These are phyloP conservation scores for Hyphopichia wangnamkhiaoensis DNA, from an alignment of 1,139 yeast species.

Conservation along the genomic window DNA sequence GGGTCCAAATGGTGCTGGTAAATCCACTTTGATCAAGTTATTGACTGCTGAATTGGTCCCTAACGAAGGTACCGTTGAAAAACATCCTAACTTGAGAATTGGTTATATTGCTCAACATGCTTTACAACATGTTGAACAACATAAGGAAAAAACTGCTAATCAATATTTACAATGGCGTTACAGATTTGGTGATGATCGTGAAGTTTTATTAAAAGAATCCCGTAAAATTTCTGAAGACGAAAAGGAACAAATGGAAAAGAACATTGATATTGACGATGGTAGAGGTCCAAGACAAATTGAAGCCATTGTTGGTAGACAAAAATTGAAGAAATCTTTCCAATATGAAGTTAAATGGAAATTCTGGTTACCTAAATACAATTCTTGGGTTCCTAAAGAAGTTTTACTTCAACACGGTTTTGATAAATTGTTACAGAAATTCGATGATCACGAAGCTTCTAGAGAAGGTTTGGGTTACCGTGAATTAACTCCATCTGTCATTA, in stretches of 20 bases:
- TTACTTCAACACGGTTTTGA: conserved; percentile 81
- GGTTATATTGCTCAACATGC: conserved; percentile 99
- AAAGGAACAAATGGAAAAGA: conserved; percentile 73
- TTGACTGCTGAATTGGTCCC: conserved; percentile 92
- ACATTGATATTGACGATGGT: conserved; percentile 82
- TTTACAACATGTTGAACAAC: conserved; percentile 93
- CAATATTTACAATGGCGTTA: conserved; percentile 99
- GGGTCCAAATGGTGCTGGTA: conserved; percentile 99
- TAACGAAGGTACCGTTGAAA: conserved; percentile 84
- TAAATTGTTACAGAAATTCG: conserved; percentile 88
- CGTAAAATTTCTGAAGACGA: conserved; percentile 87
- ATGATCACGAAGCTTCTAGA: conserved; percentile 97
- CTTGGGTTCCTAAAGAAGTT: conserved; percentile 87
- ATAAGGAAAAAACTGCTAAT: conserved; percentile 95
- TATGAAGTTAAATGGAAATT: conserved; percentile 94
- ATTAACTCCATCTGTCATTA: conserved; percentile 83
- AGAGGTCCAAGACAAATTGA: conserved; percentile 87
- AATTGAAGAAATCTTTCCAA: conserved; percentile 93
- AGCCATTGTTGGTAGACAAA: conserved; percentile 96
- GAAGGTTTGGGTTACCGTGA: conserved; percentile 98
- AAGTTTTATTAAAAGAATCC: conserved; percentile 88
- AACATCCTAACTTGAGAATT: conserved; percentile 96
- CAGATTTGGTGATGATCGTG: conserved; percentile 97
- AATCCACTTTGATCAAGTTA: conserved; percentile 89
- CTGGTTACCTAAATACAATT: conserved; percentile 91